Conservation (phyloP, 345 rosid genomes). For the Ailanthus altissimus region DNA sequence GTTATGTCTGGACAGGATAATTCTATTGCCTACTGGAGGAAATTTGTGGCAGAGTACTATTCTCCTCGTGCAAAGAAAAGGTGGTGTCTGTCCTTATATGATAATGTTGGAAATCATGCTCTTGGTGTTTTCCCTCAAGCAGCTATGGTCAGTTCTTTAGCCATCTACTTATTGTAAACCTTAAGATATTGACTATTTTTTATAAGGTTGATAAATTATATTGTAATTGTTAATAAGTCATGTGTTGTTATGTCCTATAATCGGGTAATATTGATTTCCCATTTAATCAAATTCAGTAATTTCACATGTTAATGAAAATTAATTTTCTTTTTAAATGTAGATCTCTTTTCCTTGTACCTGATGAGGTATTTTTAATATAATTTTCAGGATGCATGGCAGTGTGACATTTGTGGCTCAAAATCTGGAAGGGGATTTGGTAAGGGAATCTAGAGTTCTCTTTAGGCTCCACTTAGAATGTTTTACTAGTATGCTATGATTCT, state of each 20-base stretch:
- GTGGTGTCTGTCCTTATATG: constrained; percentile 92
- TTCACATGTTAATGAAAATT: neutral
- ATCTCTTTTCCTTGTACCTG: neutral
- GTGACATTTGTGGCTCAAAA: constrained; percentile 86
- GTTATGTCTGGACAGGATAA: constrained; percentile 56
- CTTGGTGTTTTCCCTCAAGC: constrained; percentile 97
- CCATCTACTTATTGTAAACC: neutral
- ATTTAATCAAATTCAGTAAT: neutral
- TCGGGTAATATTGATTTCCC: neutral
- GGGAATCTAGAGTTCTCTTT: constrained; percentile 32
- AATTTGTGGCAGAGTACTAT: constrained; percentile 87
- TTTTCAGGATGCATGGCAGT: constrained; percentile 94
- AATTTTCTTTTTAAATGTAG: neutral
- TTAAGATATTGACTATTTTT: neutral
- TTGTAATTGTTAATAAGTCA: neutral
- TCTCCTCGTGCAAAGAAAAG: constrained; percentile 97
- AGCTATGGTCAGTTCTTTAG: constrained; percentile 70
- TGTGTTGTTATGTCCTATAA: neutral
- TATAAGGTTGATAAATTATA: neutral
- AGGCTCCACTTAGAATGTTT: constrained; percentile 8
- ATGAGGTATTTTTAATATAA: neutral
- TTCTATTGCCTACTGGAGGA: constrained; percentile 90
- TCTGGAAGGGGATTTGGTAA: constrained; percentile 99
- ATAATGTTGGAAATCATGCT: constrained; percentile 87
- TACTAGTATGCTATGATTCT: neutral